Conservation (phyloP, 768 basidiomycete genomes). For the Kwoniella newhampshirensis region DNA sequence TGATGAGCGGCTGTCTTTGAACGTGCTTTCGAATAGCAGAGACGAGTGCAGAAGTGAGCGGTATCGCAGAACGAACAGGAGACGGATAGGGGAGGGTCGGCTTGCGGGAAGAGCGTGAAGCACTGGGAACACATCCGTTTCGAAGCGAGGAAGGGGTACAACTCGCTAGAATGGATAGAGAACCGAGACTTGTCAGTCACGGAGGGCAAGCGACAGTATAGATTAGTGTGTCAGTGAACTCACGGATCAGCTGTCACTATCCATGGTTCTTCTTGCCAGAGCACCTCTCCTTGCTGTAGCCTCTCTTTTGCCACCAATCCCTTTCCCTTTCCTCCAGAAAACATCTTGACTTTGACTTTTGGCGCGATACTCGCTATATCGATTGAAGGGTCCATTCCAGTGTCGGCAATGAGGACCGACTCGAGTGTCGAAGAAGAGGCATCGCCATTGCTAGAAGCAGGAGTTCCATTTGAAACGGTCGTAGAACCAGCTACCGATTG, state of each 20-base stretch:
- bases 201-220: too few species aligned
- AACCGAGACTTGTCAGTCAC: neutral
- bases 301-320: conserved; percentile 71
- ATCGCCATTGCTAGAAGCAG: conserved; percentile 53
- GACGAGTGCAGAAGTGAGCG: conserved; percentile 73
- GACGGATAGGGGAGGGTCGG: conserved; percentile 56
- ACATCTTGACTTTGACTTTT: conserved; percentile 68
- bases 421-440: conserved; percentile 14
- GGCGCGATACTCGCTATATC: conserved; percentile 65
- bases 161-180: conserved; percentile 64
- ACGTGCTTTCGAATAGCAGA: conserved; percentile 66
- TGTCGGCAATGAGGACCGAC: conserved; percentile 58
- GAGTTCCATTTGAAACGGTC: conserved; percentile 58
- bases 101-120: conserved; percentile 62
- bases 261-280: conserved; percentile 72
- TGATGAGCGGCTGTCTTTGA: conserved; percentile 59
- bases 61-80: conserved; percentile 61
- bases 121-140: conserved; percentile 71
- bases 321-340: conserved; percentile 70
- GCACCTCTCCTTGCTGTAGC: conserved; percentile 68
- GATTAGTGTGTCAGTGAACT: conserved; percentile 10
- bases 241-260: conserved; percentile 41
- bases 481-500: neutral
- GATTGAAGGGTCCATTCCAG: conserved; percentile 64
- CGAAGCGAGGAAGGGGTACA: conserved; percentile 66